Evolutionary conservation across 2,329 filamentous ascomycete genomes (phyloP).

Genomic region (Didymella glomerata): DNA sequence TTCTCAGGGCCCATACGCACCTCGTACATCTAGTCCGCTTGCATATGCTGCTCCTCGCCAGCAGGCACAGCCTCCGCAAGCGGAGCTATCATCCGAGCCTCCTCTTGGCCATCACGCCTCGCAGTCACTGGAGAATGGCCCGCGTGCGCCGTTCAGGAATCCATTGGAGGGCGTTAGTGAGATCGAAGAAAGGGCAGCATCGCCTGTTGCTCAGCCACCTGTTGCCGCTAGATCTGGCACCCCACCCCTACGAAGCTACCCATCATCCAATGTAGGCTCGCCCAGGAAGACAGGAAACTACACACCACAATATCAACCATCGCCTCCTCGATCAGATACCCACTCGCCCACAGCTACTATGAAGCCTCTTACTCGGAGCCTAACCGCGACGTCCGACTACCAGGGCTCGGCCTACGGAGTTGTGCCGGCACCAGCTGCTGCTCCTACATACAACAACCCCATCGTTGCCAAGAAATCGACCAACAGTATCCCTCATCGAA

Average conservation of each 20-base stretch:
- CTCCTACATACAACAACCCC: conserved; percentile 40
- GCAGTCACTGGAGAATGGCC: conserved; percentile 39
- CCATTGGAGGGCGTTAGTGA: conserved; percentile 48
- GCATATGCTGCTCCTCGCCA: conserved; percentile 57
- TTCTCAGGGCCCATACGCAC: conserved; percentile 63
- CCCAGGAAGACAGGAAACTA: conserved; percentile 51
- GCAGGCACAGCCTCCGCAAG: conserved; percentile 24
- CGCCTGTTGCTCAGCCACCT: conserved; percentile 29
- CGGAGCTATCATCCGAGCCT: conserved; percentile 6
- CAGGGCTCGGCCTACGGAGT: conserved; percentile 64
- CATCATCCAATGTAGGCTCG: conserved; percentile 50
- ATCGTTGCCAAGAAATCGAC: conserved; percentile 16
- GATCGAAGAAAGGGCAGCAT: conserved; percentile 39
- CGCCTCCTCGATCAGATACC: conserved; percentile 60
- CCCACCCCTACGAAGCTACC: conserved; percentile 44
- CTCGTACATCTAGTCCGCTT: conserved; percentile 70
- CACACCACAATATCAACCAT: conserved; percentile 61
- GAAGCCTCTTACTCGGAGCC: conserved; percentile 55
- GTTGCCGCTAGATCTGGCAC: conserved; percentile 41
- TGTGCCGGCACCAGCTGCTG: conserved; percentile 47
- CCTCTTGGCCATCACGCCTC: conserved; percentile 35
- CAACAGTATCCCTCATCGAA: conserved; percentile 46
- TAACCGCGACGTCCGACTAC: conserved; percentile 54
- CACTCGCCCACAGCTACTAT: conserved; percentile 67
- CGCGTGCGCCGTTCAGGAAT: conserved; percentile 38